A percentile compares a stretch with the other conserved stretches of the same genome.
phyloP scores from a whole-genome alignment of 345 rosid genomes.

The Kandelia obovata region DNA sequence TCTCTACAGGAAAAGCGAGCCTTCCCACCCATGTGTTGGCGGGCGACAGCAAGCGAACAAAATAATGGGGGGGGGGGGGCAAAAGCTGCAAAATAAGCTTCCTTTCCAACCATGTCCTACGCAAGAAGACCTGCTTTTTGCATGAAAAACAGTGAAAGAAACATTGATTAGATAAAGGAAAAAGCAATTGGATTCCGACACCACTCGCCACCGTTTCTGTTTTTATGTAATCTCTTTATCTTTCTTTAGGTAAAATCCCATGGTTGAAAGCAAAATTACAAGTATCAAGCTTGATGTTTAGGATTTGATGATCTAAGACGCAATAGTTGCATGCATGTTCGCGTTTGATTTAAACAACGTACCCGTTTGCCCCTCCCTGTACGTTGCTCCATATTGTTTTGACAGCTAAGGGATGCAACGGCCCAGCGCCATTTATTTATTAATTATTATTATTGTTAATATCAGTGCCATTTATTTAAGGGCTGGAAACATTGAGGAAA shows the following conservation, averaged over 20 bases:
- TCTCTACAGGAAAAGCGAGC: too few species aligned
- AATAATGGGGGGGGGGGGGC: constrained; percentile 11
- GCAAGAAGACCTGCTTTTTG: constrained; percentile 30
- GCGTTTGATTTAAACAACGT: too few species aligned
- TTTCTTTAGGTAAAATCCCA: not conserved
- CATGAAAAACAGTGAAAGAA: constrained; percentile 42
- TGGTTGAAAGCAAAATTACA: not conserved
- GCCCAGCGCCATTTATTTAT: too few species aligned
- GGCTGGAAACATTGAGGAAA: too few species aligned
- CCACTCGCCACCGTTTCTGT: constrained; percentile 17
- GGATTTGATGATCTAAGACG: too few species aligned
- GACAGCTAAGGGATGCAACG: too few species aligned
- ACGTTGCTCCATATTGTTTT: too few species aligned
- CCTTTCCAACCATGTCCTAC: constrained; percentile 23
- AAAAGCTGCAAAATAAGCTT: constrained; percentile 34
- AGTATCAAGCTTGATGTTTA: too few species aligned
- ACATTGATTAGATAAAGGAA: constrained; percentile 37
- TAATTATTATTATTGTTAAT: too few species aligned
- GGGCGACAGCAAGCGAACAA: constrained; percentile 18
- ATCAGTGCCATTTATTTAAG: too few species aligned
- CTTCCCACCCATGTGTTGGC: too few species aligned
- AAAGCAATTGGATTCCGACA: constrained; percentile 52
- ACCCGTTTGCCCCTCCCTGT: too few species aligned
- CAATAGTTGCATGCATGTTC: constrained; percentile 11
- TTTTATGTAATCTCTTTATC: not conserved